Evolutionary conservation across 371 early-diverging fungal genomes (phyloP).

Genomic region (Mortierella sp.): DNA sequence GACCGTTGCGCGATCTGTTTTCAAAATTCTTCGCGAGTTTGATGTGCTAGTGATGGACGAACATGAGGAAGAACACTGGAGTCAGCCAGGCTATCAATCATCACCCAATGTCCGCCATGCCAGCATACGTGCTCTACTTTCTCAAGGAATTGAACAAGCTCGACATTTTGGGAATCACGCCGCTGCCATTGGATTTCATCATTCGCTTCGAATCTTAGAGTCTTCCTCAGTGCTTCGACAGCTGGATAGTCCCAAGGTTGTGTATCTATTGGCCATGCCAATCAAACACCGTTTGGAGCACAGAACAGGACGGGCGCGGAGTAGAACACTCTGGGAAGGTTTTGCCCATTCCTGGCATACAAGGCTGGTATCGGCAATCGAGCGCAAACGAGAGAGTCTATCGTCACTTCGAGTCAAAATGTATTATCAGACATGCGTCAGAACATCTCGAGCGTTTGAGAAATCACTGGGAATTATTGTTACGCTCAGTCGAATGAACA

Average conservation of each 20-base stretch:
- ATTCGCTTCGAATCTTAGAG: slow-evolving; percentile 47
- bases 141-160: slow-evolving; percentile 55
- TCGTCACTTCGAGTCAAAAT: slow-evolving; percentile 56
- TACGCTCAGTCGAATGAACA: slow-evolving; percentile 38
- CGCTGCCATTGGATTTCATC: slow-evolving; percentile 54
- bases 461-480: slow-evolving; percentile 33
- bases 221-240: slow-evolving; percentile 31
- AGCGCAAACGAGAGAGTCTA: slow-evolving; percentile 38
- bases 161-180: slow-evolving; percentile 48
- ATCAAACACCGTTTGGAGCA: slow-evolving; percentile 51
- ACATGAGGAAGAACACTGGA: slow-evolving; percentile 3
- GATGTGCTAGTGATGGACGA: slow-evolving; percentile 26
- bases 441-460: slow-evolving; percentile 49
- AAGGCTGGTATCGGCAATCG: slow-evolving; percentile 40
- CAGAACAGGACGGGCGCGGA: slow-evolving; percentile 32
- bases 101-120: slow-evolving; percentile 5
- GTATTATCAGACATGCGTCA: slow-evolving; percentile 55
- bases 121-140: slow-evolving; percentile 31
- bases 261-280: slow-evolving; percentile 52
- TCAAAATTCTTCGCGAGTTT: slow-evolving; percentile 54
- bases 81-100: neutral
- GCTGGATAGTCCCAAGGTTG: slow-evolving; percentile 47
- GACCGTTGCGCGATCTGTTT: slow-evolving; percentile 51
- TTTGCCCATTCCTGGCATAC: slow-evolving; percentile 54
- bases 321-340: slow-evolving; percentile 49